Percentiles rank a stretch among this genome's conserved stretches.
Conservation (phyloP, 371 early-diverging fungal species). For the Mortierella sp. region DNA sequence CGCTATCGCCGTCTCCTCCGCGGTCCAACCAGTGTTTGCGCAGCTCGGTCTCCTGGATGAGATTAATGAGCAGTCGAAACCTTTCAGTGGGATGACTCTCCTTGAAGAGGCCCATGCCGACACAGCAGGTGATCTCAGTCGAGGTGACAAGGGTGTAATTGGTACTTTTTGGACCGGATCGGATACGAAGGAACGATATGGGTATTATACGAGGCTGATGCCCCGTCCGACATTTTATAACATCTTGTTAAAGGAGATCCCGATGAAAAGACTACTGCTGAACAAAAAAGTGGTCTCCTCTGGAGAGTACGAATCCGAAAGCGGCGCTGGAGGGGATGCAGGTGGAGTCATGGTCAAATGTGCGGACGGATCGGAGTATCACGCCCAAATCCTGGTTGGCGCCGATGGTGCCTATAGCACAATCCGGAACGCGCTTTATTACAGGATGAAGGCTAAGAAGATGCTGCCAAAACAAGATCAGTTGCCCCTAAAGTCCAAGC, state of each 20-base stretch:
- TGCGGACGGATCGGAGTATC: constrained; percentile 4
- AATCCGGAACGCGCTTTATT: neutral
- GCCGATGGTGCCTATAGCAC: constrained; percentile 14
- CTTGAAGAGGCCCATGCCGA: neutral
- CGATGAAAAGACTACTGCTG: neutral
- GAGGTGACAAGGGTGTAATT: neutral
- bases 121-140: no score
- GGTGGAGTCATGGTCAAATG: neutral
- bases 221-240: constrained; percentile 5
- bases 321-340: neutral
- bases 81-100: neutral
- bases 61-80: neutral
- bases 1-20: neutral
- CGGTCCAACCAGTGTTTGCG: neutral
- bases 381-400: constrained; percentile 11
- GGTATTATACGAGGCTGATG: neutral
- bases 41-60: constrained; percentile 8
- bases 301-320: neutral
- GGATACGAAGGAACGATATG: neutral
- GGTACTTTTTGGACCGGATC: neutral
- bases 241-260: neutral
- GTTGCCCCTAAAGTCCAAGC: neutral
- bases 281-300: neutral
- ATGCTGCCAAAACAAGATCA: constrained; percentile 3
- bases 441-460: neutral